Conservation (phyloP, 164 flowering plant species). For the Chimonanthus praecox region DNA sequence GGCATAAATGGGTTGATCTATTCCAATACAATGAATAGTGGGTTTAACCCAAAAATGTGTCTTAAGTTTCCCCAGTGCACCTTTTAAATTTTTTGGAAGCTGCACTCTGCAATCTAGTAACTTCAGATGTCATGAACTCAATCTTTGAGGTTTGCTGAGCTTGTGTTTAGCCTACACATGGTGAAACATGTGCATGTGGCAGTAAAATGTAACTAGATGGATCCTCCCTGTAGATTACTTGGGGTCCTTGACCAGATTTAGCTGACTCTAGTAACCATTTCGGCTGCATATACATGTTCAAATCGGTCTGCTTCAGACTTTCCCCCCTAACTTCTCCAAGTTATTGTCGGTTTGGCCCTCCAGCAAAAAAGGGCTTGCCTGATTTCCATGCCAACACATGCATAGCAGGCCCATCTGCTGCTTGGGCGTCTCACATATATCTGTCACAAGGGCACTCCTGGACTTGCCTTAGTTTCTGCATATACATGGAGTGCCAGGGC, state of each 20-base stretch:
- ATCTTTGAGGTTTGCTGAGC: neutral
- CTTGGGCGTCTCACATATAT: neutral
- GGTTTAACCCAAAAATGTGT: neutral
- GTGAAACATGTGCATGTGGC: neutral
- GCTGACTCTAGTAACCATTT: neutral
- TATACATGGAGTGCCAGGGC: no score
- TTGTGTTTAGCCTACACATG: neutral
- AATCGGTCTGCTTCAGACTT: neutral
- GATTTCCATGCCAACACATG: neutral
- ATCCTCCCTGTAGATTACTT: neutral
- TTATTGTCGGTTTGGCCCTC: neutral
- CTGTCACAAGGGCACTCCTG: neutral
- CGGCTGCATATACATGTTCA: neutral
- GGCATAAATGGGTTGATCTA: no score
- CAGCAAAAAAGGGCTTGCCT: neutral
- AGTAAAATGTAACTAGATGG: neutral
- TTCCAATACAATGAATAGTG: no score
- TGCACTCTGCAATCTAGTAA: neutral
- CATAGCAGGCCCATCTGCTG: neutral
- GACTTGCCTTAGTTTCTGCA: no score
- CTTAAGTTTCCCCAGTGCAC: neutral
- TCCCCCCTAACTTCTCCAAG: no score
- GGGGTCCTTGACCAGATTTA: neutral
- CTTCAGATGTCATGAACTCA: neutral
- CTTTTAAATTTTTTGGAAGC: no score